Conservation (phyloP, 2,329 filamentous ascomycete species). For the Pseudogymnoascus sp. region DNA sequence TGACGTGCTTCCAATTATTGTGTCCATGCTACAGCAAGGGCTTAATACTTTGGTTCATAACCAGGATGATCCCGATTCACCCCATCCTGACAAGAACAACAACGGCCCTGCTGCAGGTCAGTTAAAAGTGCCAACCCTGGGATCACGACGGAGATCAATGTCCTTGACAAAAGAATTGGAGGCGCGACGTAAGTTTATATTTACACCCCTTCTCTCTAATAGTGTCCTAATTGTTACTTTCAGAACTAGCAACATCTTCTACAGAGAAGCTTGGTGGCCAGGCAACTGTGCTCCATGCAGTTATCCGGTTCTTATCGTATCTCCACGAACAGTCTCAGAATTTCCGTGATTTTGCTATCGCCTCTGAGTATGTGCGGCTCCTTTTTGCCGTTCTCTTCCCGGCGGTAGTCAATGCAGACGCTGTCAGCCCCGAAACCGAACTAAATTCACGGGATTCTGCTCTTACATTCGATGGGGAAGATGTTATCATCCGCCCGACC, state of each 20-base stretch:
- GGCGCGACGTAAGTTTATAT: slow-evolving; percentile 39
- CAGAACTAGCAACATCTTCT: slow-evolving; percentile 34
- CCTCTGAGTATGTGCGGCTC: slow-evolving; percentile 73
- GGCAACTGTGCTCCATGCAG: slow-evolving; percentile 61
- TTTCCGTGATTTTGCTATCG: slow-evolving; percentile 76
- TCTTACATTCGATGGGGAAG: slow-evolving; percentile 76
- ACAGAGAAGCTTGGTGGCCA: slow-evolving; percentile 48
- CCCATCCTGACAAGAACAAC: slow-evolving; percentile 25
- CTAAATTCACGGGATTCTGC: slow-evolving; percentile 74
- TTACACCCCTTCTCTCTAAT: background rate
- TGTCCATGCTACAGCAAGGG: slow-evolving; percentile 79
- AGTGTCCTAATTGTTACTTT: slow-evolving; percentile 6
- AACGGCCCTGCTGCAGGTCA: slow-evolving; percentile 17
- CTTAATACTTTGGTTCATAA: slow-evolving; percentile 61
- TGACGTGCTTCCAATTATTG: slow-evolving; percentile 72
- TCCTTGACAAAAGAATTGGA: slow-evolving; percentile 55
- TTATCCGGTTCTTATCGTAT: slow-evolving; percentile 71
- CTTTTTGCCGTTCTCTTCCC: slow-evolving; percentile 78
- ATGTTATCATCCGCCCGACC: slow-evolving; percentile 64
- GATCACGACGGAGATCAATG: slow-evolving; percentile 46
- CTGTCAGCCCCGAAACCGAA: slow-evolving; percentile 75
- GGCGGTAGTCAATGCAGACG: slow-evolving; percentile 77
- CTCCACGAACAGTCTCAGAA: slow-evolving; percentile 66
- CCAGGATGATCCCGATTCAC: slow-evolving; percentile 52
- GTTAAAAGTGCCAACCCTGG: slow-evolving; percentile 21